Conservation (phyloP, 2,329 filamentous ascomycete genomes). For the Phoma sp. region DNA sequence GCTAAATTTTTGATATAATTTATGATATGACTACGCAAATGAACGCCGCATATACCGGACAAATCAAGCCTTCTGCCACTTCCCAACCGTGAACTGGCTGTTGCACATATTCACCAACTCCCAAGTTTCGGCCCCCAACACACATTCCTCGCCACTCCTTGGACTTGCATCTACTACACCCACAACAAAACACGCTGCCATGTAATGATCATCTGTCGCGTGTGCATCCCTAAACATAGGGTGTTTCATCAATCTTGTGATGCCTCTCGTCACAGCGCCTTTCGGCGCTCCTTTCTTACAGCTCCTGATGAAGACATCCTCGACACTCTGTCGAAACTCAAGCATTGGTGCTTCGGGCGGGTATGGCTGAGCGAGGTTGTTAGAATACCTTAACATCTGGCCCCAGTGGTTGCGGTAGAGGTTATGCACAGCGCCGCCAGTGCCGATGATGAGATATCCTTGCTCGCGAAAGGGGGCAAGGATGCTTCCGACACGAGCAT, state of each 20-base stretch:
- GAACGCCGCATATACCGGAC: background rate
- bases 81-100: conserved; percentile 43
- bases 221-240: conserved; percentile 71
- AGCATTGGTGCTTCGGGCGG: conserved; percentile 68
- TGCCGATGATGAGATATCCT: conserved; percentile 64
- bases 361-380: conserved; percentile 67
- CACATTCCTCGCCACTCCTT: conserved; percentile 29
- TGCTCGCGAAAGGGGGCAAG: conserved; percentile 64
- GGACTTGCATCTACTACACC: conserved; percentile 51
- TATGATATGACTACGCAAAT: background rate
- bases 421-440: conserved; percentile 73
- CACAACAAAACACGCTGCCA: conserved; percentile 69
- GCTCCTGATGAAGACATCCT: conserved; percentile 65
- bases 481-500: conserved; percentile 64
- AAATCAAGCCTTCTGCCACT: conserved; percentile 20
- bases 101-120: conserved; percentile 47
- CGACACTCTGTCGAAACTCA: conserved; percentile 70
- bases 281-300: conserved; percentile 56
- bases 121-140: conserved; percentile 43
- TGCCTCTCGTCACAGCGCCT: conserved; percentile 57
- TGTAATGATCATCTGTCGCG: conserved; percentile 74
- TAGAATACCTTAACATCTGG: conserved; percentile 68
- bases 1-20: no score
- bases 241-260: conserved; percentile 73
- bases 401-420: conserved; percentile 72